Evolutionary conservation across 2,329 filamentous ascomycete species (phyloP), one percentile per base, ranked within the genome.

Genomic region (Pseudopithomyces maydicus): DNA sequence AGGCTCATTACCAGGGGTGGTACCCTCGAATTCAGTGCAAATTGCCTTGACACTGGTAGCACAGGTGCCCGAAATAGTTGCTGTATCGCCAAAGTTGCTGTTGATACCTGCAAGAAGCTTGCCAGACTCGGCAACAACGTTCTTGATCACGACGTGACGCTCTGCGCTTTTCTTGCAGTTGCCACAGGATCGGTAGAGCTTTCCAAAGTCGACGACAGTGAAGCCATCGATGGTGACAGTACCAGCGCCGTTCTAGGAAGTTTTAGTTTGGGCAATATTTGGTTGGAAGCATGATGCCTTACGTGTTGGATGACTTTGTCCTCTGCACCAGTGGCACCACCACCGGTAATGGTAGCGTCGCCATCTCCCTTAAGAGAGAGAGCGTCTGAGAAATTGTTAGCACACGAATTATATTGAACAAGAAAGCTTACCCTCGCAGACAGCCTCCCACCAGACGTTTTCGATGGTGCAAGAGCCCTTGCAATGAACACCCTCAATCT

Each of bases 401-500:
- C 32, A 20, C 36, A 17, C 33, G 10, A 5, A 14, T 35, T 32
- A 23, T 6, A 38, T 33, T 17, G 23, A 15, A 0, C 10, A 14
- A 29, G 33, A 29, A 29, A 38, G 33, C 45, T 41, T 48, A 57
- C 55, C 56, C 64, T 80, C 73, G 69, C 76, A 79, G 38, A 80
- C 76, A 39, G 73, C 74, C 32, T 71, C 67, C 72, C 75, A 81
- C 75, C 76, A 79, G 41, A 79, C 77, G 59, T 78, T 79, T 52
- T 74, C 74, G 29, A 82, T 70, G 19, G 76, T 80, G 71, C 81
- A 83, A 26, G 76, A 71, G 33, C 80, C 81, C 57, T 76, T 67
- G 72, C 82, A 84, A 72, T 84, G 81, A 39, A 84, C 77, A 57
- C 81, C 81, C 67, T 84, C 82, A 32, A 77, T 73, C 64, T 82